phyloP scores from a whole-genome alignment of 2,329 filamentous ascomycete species.

The Colletotrichum filicis region DNA sequence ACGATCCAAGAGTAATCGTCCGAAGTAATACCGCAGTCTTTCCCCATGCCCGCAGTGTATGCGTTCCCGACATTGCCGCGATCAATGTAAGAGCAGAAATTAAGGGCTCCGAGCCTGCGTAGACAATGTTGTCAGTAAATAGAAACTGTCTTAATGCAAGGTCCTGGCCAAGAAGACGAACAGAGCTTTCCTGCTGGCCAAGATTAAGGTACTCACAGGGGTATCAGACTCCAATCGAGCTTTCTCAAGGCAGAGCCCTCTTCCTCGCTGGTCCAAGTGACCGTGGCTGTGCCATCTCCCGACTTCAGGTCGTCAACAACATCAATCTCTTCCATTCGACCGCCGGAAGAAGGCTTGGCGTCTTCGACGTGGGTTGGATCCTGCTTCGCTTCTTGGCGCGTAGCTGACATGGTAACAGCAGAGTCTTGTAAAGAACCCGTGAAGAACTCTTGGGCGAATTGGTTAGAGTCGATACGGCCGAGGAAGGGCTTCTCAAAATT shows the following conservation, averaged over 20 bases:
- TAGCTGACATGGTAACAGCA: no score
- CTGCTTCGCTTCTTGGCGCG: no score
- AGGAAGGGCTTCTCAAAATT: no score
- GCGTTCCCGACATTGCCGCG: conserved; percentile 28
- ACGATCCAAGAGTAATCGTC: conserved; percentile 32
- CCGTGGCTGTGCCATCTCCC: neutral
- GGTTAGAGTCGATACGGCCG: no score
- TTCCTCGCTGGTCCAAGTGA: conserved; percentile 19
- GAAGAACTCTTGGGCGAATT: no score
- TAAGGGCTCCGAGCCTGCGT: neutral
- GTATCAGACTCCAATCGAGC: conserved; percentile 21
- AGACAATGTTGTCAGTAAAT: neutral
- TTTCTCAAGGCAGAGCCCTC: conserved; percentile 14
- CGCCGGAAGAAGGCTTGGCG: no score
- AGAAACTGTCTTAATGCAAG: no score
- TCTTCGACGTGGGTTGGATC: no score
- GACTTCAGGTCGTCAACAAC: neutral
- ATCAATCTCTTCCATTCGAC: no score
- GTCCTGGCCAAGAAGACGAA: no score
- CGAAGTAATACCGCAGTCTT: conserved; percentile 22
- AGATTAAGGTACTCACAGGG: conserved; percentile 11
- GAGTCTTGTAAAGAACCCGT: no score
- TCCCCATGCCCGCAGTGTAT: conserved; percentile 32
- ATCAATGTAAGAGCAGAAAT: conserved; percentile 26
- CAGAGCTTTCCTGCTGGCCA: no score